Percentiles rank a stretch among this genome's conserved stretches.
These are phyloP conservation scores for Neurospora hispaniola DNA, from an alignment of 495 filamentous ascomycete genomes.

Conservation along the genomic window DNA sequence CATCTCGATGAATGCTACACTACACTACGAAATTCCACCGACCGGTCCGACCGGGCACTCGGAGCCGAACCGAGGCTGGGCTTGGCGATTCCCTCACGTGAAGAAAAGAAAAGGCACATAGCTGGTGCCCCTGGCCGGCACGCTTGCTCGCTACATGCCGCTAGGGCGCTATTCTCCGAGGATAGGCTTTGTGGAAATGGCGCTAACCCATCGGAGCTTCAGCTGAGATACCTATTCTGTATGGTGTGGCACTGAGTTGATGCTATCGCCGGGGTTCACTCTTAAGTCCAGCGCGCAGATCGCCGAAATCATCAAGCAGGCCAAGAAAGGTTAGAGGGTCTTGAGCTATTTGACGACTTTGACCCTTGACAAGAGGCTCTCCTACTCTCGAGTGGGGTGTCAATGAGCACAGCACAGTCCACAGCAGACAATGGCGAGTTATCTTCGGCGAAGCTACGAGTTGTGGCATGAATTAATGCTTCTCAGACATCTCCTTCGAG, in stretches of 20 bases:
- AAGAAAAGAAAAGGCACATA: neutral
- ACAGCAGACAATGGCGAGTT: neutral
- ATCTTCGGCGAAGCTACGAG: neutral
- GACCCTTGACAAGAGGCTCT: neutral
- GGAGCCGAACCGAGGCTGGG: neutral
- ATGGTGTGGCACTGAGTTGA: neutral
- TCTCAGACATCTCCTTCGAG: constrained; percentile 1
- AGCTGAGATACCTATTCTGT: neutral
- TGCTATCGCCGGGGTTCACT: neutral
- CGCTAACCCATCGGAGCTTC: neutral
- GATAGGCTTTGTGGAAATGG: neutral
- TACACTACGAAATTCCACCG: neutral
- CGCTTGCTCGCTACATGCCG: neutral
- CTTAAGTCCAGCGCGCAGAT: neutral
- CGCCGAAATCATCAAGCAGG: neutral
- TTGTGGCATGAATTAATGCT: neutral
- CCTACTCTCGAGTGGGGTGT: constrained; percentile 2
- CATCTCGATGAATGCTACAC: neutral
- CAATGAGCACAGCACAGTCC: neutral
- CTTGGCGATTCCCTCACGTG: neutral
- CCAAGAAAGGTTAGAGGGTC: neutral
- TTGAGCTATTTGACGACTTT: neutral
- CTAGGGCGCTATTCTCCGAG: neutral
- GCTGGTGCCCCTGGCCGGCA: neutral
- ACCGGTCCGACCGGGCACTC: neutral